Base-by-base conservation (phyloP, 257 asterid genomes). In the Solanum megistacrolobum region DNA sequence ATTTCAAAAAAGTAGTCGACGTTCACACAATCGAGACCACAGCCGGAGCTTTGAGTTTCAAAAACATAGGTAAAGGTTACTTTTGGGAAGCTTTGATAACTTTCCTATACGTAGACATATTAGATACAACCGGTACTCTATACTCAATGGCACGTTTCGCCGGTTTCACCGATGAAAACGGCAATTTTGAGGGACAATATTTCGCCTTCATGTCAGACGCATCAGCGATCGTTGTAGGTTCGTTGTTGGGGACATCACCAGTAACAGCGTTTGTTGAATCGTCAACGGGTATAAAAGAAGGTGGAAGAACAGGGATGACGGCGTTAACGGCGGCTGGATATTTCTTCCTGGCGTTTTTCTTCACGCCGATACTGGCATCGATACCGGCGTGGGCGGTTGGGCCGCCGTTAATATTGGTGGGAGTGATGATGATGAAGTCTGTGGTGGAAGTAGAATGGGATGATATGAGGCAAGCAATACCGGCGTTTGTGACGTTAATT, bases 361-460 rank as follows among this genome's bases (percentile, higher is more conserved):
- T 94, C 89, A 97, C 99, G 89, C 99, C 99, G 89, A 55, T 97
- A 85, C 87, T 97, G 89, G 99, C 99, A 29, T 94, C 99, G 43
- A 97, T 97, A 9, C 99, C 98, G 90, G 83, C 97, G 75, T 97
- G 98, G 98, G 99, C 99, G 83, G 98, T 97, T 90, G 99, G 99
- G 90, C 99, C 99, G 86, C 98, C 98, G 91, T 91, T 97, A 88
- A 88, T 95, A 38, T 82, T 97, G 89, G 99, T 97, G 79, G 99
- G 99, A n/a, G 98, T 96, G 31, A 55, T 97, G 94, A 97, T 97
- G 99, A 97, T 97, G 99, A 93, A 39, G 90, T 88, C 98, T 84
- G 99, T 95, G 91, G 94, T 91, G 93, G 99, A 97, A 89, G 93
- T 97, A 65, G 98, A 97, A 29, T 96, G 99, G 99, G 92, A 89